Conservation (phyloP, 2,329 filamentous ascomycete species). For the Seiridium unicorne region DNA sequence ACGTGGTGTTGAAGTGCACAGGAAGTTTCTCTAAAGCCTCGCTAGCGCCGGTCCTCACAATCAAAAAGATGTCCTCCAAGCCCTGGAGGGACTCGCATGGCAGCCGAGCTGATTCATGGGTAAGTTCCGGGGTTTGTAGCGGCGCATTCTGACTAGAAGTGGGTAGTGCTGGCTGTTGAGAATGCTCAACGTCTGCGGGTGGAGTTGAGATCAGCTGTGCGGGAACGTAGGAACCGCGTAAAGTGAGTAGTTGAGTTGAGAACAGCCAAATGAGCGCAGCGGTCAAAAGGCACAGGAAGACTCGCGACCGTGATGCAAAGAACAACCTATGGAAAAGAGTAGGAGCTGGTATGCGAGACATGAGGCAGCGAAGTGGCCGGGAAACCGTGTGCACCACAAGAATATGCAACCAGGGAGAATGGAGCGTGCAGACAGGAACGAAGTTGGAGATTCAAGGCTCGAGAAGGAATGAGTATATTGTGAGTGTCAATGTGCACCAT, state of each 20-base stretch:
- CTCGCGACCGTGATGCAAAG: background rate
- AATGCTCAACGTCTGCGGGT: background rate
- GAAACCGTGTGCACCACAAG: background rate
- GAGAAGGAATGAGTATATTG: background rate
- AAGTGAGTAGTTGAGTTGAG: background rate
- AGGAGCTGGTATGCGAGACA: background rate
- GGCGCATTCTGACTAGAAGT: background rate
- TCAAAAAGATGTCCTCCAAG: conserved; percentile 51
- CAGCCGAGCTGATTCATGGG: background rate
- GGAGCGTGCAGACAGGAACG: background rate
- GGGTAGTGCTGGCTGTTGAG: background rate
- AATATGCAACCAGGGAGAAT: background rate
- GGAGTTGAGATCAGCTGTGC: background rate
- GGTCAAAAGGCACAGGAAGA: background rate
- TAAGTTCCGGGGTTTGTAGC: background rate
- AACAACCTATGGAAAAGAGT: background rate
- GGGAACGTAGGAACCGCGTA: background rate
- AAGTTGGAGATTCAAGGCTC: background rate
- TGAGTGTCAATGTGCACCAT: background rate
- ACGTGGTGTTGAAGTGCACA: conserved; percentile 50
- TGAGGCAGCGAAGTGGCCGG: background rate
- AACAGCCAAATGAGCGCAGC: background rate
- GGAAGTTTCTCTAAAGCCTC: conserved; percentile 55
- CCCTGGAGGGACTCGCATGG: conserved; percentile 26
- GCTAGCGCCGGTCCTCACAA: conserved; percentile 59